Percentiles rank a stretch among this genome's conserved stretches.
Conservation (phyloP, 495 filamentous ascomycete genomes). For the Hyaloscypha variabilis region DNA sequence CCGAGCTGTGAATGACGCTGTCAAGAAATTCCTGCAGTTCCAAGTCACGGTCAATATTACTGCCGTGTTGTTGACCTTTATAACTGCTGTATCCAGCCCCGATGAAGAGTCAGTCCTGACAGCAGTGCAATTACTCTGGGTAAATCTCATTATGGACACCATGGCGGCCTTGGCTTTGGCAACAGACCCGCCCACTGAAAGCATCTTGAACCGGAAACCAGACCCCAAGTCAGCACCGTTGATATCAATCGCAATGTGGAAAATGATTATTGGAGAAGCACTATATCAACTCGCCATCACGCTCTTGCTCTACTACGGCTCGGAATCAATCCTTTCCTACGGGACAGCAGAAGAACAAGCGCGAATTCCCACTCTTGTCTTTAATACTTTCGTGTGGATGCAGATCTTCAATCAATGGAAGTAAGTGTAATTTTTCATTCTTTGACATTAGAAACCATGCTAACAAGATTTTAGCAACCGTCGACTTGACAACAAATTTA, state of each 20-base stretch:
- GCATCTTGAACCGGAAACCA: conserved; percentile 82
- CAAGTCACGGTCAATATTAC: conserved; percentile 93
- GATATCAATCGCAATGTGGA: conserved; percentile 89
- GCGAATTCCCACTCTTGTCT: conserved; percentile 73
- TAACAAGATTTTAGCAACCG: conserved; percentile 64
- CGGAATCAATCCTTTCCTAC: conserved; percentile 57
- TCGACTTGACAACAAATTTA: conserved; percentile 84
- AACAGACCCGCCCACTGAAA: conserved; percentile 79
- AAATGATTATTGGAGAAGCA: conserved; percentile 90
- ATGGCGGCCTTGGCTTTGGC: conserved; percentile 86
- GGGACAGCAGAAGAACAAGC: conserved; percentile 44
- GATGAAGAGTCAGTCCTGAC: conserved; percentile 73
- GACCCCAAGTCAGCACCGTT: conserved; percentile 75
- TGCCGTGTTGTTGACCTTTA: conserved; percentile 80
- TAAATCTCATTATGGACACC: conserved; percentile 94
- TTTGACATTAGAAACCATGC: conserved; percentile 15
- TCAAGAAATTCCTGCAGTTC: conserved; percentile 90
- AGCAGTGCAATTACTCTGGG: conserved; percentile 88
- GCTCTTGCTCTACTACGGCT: conserved; percentile 78
- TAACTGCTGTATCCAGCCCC: conserved; percentile 73
- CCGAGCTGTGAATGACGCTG: conserved; percentile 86
- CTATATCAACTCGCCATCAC: conserved; percentile 80
- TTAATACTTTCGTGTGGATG: conserved; percentile 97
- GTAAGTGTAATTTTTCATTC: conserved; percentile 49
- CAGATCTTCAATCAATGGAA: conserved; percentile 97